Percentiles rank a stretch among this genome's conserved stretches.
Evolutionary conservation across 2,329 filamentous ascomycete species (phyloP).

Genomic region (Venturia effusa): DNA sequence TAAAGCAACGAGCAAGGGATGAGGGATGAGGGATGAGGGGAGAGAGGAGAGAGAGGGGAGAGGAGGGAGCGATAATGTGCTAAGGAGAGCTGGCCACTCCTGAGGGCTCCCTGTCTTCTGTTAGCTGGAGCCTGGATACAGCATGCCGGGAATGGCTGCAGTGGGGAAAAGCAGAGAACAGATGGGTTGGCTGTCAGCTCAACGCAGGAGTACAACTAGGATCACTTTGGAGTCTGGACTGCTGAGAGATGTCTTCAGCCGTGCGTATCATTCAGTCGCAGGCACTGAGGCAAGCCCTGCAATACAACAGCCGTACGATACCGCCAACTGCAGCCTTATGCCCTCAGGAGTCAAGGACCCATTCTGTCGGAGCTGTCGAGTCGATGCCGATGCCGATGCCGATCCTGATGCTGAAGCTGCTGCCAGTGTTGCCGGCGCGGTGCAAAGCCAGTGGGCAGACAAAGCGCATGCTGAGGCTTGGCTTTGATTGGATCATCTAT

Average conservation of each 20-base stretch:
- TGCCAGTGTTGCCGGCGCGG: too few relatives aligned
- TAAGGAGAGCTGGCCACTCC: too few relatives aligned
- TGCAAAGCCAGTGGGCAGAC: background rate
- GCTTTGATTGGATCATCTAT: background rate
- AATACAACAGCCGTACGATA: too few relatives aligned
- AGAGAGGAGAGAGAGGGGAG: too few relatives aligned
- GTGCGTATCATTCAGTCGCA: too few relatives aligned
- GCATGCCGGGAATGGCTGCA: background rate
- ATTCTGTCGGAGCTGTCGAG: background rate
- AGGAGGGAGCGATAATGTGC: background rate
- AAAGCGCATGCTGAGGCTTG: background rate
- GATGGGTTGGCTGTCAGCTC: too few relatives aligned
- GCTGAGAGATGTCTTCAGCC: too few relatives aligned
- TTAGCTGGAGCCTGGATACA: background rate
- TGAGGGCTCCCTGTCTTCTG: background rate
- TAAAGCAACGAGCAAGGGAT: too few relatives aligned
- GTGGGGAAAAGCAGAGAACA: background rate
- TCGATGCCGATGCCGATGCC: background rate
- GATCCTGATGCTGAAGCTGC: too few relatives aligned
- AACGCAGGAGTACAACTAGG: too few relatives aligned
- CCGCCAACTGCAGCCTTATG: background rate
- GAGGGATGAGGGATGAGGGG: too few relatives aligned
- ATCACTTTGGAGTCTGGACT: too few relatives aligned
- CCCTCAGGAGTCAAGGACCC: background rate
- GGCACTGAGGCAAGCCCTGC: background rate